phyloP scores from a whole-genome alignment of 2,329 filamentous ascomycete species.

The Coniochaeta prunicola region DNA sequence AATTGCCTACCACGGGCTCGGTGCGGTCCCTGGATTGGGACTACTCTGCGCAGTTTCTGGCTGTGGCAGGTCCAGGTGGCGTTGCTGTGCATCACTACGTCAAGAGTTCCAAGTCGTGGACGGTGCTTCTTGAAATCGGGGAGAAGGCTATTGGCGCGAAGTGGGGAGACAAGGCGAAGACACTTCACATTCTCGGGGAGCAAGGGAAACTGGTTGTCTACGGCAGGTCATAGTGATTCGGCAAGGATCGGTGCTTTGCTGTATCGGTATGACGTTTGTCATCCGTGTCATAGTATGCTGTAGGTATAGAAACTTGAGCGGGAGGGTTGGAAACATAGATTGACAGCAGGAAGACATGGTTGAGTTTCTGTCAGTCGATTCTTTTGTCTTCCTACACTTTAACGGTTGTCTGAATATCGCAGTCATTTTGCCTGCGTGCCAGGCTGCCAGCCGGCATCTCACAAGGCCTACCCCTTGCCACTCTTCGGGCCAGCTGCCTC shows the following conservation, averaged over 20 bases:
- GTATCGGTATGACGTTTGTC: not conserved
- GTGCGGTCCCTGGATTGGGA: conserved; percentile 82
- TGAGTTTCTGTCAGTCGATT: not conserved
- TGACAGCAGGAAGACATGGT: not conserved
- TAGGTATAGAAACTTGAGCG: not conserved
- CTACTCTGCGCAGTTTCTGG: conserved; percentile 89
- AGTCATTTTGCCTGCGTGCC: too few species aligned
- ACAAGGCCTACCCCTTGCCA: too few species aligned
- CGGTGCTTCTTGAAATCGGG: conserved; percentile 68
- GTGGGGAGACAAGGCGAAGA: conserved; percentile 72
- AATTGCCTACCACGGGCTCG: conserved; percentile 70
- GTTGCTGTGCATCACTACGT: conserved; percentile 84
- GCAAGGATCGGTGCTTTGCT: not conserved
- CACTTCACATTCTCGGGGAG: conserved; percentile 64
- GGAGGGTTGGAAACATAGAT: not conserved
- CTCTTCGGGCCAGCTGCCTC: too few species aligned
- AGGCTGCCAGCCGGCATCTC: too few species aligned
- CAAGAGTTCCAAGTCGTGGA: conserved; percentile 84
- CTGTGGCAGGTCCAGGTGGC: conserved; percentile 71
- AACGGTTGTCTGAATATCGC: too few species aligned
- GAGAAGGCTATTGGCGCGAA: conserved; percentile 64
- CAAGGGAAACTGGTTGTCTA: not conserved
- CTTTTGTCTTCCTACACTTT: too few species aligned
- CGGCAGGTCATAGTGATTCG: not conserved
- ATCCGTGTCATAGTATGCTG: not conserved